Base-by-base conservation (phyloP, 2,329 filamentous ascomycete genomes). In the Neofusicoccum laricinum region DNA sequence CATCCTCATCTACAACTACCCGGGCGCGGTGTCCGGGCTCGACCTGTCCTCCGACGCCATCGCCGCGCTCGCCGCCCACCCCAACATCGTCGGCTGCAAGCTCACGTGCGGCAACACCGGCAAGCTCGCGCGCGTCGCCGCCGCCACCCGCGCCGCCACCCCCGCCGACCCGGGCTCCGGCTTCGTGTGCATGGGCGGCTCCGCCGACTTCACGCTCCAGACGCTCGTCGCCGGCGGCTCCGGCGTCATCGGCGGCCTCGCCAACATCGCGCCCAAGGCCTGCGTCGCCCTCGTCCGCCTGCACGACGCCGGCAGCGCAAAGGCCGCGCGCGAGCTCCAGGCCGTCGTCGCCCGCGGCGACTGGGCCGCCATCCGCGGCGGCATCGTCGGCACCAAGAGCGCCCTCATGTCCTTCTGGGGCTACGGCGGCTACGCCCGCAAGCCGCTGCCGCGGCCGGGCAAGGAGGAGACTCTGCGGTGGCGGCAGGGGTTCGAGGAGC, bases 181-280 rank as follows among this genome's bases (percentile, higher is more conserved):
- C 14, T 92, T 92, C 80, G 82, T 90, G 72, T 89, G 88, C 65
- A 85, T 90, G 70, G 90, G 88, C 46, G 90, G 90, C 63, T 89
- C 86, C 55, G 88, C 88, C 61, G 90, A 93, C 77, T 92, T 92
- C 75, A 88, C 87, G 12, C 77, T 92, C 12, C 90, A 91, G 74
- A 88, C 87, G 0, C 76, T 91, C 43, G 82, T 90, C 48, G 88
- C 86, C 3, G 90, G 90, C 25, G 90, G 88, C 2, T 85, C 88
- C 64, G 90, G 90, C 38, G 85, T 90, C 70, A 89, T 93, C 67
- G 87, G 86, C 14, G 90, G 90, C 12, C 81, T 90, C 63, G 90
- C 85, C 34, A 93, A 93, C 74, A 80, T 93, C 49, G 83, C 87
- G 2, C 90, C 89, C 36, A 88, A 85, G 71, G 80, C 88, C 3